These are phyloP conservation scores for Cinnamomum chago DNA, from an alignment of 164 flowering plant genomes.

Conservation along the genomic window DNA sequence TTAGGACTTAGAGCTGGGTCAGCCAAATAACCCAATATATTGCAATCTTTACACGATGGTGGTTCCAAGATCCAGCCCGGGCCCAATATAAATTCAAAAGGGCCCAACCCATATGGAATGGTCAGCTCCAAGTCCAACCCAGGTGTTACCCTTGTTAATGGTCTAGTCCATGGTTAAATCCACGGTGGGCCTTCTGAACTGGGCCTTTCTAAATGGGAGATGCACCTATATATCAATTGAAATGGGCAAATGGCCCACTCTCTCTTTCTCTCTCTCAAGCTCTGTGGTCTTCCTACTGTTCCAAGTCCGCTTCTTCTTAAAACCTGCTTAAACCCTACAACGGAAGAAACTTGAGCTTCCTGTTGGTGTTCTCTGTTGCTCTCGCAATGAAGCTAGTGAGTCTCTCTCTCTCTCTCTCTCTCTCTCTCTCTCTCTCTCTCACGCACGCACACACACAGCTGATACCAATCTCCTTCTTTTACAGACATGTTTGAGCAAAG, in stretches of 20 bases:
- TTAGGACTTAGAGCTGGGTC: no score
- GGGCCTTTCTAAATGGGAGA: no score
- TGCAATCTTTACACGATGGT: no score
- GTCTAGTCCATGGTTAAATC: no score
- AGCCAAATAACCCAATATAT: no score
- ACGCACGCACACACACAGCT: background rate
- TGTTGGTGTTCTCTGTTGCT: background rate
- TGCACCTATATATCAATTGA: no score
- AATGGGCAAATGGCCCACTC: background rate
- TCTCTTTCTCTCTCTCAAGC: background rate
- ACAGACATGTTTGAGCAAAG: slow-evolving; percentile 50
- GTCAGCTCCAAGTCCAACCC: no score
- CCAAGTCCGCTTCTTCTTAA: background rate
- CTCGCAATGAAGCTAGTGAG: slow-evolving; percentile 8
- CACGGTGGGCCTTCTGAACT: no score
- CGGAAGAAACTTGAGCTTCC: background rate
- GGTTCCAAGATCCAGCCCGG: no score
- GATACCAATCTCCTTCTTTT: background rate
- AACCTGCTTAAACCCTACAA: background rate
- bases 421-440: background rate
- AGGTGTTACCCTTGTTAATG: no score
- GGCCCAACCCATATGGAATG: no score
- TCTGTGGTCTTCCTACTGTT: background rate
- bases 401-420: background rate
- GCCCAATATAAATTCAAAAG: no score